phyloP scores from a whole-genome alignment of 805 yeast species.

The Wickerhamiella musiphila region DNA sequence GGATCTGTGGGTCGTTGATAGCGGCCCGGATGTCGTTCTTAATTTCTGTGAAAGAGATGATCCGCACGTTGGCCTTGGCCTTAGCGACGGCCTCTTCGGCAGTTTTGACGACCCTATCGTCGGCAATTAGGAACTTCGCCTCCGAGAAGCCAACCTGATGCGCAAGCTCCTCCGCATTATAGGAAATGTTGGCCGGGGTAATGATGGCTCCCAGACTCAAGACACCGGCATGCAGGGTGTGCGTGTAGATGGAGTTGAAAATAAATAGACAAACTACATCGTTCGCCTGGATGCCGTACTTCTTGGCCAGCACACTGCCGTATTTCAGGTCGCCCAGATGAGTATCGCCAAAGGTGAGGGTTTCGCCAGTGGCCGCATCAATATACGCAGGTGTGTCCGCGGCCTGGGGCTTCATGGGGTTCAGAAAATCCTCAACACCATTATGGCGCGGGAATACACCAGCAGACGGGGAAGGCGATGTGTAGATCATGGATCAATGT shows the following conservation, averaged over 20 bases:
- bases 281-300: slow-evolving; percentile 12
- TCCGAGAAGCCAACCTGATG: slow-evolving; percentile 15
- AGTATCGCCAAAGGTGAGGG: slow-evolving; percentile 9
- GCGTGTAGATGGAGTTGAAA: slow-evolving; percentile 17
- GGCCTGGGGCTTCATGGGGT: background rate
- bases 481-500: slow-evolving; percentile 1
- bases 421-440: background rate
- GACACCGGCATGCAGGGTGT: slow-evolving; percentile 18
- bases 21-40: slow-evolving; percentile 2
- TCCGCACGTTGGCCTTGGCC: slow-evolving; percentile 3
- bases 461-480: background rate
- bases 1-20: background rate
- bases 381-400: slow-evolving; percentile 2
- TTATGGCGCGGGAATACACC: background rate
- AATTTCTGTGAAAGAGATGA: slow-evolving; percentile 4
- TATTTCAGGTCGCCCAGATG: slow-evolving; percentile 7
- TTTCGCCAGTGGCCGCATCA: slow-evolving; percentile 15
- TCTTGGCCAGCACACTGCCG: slow-evolving; percentile 12
- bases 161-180: slow-evolving; percentile 19
- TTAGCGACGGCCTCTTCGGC: slow-evolving; percentile 7
- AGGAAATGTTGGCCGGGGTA: slow-evolving; percentile 21
- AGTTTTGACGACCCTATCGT: slow-evolving; percentile 5
- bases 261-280: slow-evolving; percentile 20
- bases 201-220: slow-evolving; percentile 18
- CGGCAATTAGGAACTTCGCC: slow-evolving; percentile 12